phyloP scores from a whole-genome alignment of 768 basidiomycete genomes.

The Termitomyces sp. region DNA sequence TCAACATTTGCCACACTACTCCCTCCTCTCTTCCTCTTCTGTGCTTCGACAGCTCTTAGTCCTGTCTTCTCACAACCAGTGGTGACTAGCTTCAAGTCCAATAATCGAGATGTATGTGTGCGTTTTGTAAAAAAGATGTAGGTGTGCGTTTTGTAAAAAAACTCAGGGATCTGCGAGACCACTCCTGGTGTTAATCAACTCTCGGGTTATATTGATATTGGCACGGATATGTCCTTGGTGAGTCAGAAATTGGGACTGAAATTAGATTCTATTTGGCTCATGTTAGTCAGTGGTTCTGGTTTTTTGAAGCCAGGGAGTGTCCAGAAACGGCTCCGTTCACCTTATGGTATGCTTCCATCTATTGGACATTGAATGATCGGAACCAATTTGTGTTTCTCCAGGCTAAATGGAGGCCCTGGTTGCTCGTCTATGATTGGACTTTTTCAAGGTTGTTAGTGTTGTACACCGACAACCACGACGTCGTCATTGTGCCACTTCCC shows the following conservation, averaged over 20 bases:
- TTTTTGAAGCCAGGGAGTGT: constrained; percentile 56
- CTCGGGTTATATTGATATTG: constrained; percentile 59
- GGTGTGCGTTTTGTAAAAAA: too few relatives aligned
- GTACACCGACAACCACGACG: too few relatives aligned
- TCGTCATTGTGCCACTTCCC: too few relatives aligned
- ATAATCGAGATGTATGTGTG: constrained; percentile 23
- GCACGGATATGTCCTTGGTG: constrained; percentile 55
- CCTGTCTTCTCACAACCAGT: constrained; percentile 31
- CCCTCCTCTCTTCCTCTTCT: background rate
- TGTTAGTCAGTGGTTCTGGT: constrained; percentile 60
- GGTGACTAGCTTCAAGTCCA: constrained; percentile 16
- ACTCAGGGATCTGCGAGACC: constrained; percentile 64
- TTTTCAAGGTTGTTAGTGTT: too few relatives aligned
- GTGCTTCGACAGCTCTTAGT: background rate
- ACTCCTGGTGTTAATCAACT: constrained; percentile 55
- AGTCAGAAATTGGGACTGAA: constrained; percentile 4
- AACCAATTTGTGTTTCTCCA: constrained; percentile 9
- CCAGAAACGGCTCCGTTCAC: constrained; percentile 64
- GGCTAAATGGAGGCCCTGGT: constrained; percentile 58
- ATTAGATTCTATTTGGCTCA: background rate
- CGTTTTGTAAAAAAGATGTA: constrained; percentile 53
- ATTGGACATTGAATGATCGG: background rate
- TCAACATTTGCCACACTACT: background rate
- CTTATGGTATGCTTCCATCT: constrained; percentile 37
- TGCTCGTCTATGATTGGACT: constrained; percentile 62